Evolutionary conservation across 2,329 filamentous ascomycete species (phyloP).

Genomic region (Colletotrichum lupini): DNA sequence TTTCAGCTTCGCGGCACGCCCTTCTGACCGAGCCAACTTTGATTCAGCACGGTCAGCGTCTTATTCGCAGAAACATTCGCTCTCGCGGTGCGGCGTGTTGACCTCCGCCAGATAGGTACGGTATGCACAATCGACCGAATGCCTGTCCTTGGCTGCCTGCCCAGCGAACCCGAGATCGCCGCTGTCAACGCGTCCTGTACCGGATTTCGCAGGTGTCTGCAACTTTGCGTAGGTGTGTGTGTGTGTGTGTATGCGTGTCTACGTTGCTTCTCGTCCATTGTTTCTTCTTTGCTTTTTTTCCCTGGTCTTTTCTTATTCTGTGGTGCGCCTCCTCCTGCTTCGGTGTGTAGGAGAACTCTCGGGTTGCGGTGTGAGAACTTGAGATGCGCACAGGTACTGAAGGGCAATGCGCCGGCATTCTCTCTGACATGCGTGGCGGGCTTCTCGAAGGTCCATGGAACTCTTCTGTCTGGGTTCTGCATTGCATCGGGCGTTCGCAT

Average conservation of each 20-base stretch:
- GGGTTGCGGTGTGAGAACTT: background rate
- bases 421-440: slow-evolving; percentile 10
- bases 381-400: slow-evolving; percentile 11
- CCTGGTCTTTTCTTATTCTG: background rate
- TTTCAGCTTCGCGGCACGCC: slow-evolving; percentile 10
- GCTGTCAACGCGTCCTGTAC: slow-evolving; percentile 12
- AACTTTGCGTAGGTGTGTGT: background rate
- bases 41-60: background rate
- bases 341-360: background rate
- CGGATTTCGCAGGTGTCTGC: slow-evolving; percentile 1
- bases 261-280: background rate
- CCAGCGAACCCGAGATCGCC: background rate
- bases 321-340: background rate
- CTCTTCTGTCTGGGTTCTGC: slow-evolving; percentile 2
- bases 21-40: background rate
- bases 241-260: background rate
- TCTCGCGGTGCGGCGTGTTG: background rate
- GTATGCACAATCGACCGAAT: slow-evolving; percentile 14
- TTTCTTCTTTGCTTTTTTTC: background rate
- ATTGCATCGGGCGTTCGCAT: slow-evolving; percentile 11
- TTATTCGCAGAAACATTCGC: slow-evolving; percentile 15
- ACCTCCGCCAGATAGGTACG: background rate
- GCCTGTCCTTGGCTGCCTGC: background rate
- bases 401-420: slow-evolving; percentile 11
- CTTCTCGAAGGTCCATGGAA: slow-evolving; percentile 14